Evolutionary conservation across 176 grass and related monocot genomes (phyloP).

Genomic region (Pontederia crassipes): DNA sequence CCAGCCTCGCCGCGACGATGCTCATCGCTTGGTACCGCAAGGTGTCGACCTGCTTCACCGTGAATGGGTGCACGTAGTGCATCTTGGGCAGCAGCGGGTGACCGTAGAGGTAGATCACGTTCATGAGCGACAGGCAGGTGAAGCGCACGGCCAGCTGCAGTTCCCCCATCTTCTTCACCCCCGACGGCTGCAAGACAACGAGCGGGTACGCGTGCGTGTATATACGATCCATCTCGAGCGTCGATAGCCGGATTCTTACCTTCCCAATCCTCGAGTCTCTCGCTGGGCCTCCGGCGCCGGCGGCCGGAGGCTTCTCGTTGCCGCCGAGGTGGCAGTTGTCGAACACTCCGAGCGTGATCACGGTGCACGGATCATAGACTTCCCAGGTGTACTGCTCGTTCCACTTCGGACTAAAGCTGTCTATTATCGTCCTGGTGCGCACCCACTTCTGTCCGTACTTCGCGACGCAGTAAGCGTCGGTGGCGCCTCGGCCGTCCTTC

Average conservation of each 20-base stretch:
- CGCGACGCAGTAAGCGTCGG: slow-evolving; percentile 69
- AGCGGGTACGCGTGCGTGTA: slow-evolving; percentile 37
- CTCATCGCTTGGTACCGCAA: slow-evolving; percentile 18
- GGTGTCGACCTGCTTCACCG: slow-evolving; percentile 30
- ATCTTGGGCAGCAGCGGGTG: slow-evolving; percentile 44
- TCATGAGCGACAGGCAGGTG: slow-evolving; percentile 45
- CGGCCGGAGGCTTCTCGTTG: not conserved
- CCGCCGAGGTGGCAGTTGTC: slow-evolving; percentile 49
- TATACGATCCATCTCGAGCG: slow-evolving; percentile 45
- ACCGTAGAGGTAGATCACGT: slow-evolving; percentile 36
- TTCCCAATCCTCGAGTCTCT: slow-evolving; percentile 56
- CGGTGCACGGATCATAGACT: slow-evolving; percentile 68
- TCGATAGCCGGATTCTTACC: slow-evolving; percentile 68
- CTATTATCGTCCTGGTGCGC: slow-evolving; percentile 50
- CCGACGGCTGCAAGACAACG: slow-evolving; percentile 39
- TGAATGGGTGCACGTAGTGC: slow-evolving; percentile 53
- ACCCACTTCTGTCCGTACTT: slow-evolving; percentile 92
- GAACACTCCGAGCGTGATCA: slow-evolving; percentile 72
- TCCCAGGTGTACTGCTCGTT: slow-evolving; percentile 96
- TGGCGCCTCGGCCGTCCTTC: slow-evolving; percentile 40
- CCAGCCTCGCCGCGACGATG: slow-evolving; percentile 15
- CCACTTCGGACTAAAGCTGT: slow-evolving; percentile 48
- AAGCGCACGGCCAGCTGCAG: slow-evolving; percentile 60
- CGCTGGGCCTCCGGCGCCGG: not conserved
- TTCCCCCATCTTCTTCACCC: slow-evolving; percentile 61